Conservation (phyloP, 495 filamentous ascomycete genomes). For the Aspergillus avenaceus region DNA sequence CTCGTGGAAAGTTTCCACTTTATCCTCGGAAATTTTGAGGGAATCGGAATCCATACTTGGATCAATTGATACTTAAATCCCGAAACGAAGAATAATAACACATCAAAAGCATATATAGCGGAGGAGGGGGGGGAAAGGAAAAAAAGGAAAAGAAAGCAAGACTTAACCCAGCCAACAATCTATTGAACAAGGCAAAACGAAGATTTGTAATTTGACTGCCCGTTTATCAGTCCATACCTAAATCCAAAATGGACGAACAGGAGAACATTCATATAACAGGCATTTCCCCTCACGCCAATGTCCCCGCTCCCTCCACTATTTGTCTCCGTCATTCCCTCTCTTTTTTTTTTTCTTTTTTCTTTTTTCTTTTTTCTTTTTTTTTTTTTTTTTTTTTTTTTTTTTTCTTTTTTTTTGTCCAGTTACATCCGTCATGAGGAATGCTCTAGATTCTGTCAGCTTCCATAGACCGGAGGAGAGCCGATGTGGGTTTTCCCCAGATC, state of each 20-base stretch:
- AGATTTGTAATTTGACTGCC: not conserved
- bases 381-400: too few species aligned
- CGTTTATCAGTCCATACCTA: not conserved
- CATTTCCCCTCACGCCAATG: not conserved
- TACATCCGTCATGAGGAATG: not conserved
- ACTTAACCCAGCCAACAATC: too few species aligned
- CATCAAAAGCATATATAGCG: not conserved
- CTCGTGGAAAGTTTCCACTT: conserved; percentile 1
- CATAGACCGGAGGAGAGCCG: not conserved
- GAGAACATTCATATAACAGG: not conserved
- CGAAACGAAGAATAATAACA: not conserved
- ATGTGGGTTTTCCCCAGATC: not conserved
- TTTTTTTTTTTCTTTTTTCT: too few species aligned
- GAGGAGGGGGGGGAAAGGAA: not conserved
- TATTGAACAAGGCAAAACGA: not conserved
- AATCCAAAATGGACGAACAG: not conserved
- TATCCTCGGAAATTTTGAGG: not conserved
- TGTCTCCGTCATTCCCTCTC: too few species aligned
- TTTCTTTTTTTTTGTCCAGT: too few species aligned
- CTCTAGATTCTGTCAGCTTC: not conserved
- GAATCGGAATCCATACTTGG: not conserved
- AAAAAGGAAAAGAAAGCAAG: too few species aligned
- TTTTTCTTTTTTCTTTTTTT: too few species aligned
- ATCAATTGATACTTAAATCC: not conserved
- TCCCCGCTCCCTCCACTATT: too few species aligned